phyloP scores from a whole-genome alignment of 1,284 basidiomycete species.

The Microbotryum silenes-acaulis region DNA sequence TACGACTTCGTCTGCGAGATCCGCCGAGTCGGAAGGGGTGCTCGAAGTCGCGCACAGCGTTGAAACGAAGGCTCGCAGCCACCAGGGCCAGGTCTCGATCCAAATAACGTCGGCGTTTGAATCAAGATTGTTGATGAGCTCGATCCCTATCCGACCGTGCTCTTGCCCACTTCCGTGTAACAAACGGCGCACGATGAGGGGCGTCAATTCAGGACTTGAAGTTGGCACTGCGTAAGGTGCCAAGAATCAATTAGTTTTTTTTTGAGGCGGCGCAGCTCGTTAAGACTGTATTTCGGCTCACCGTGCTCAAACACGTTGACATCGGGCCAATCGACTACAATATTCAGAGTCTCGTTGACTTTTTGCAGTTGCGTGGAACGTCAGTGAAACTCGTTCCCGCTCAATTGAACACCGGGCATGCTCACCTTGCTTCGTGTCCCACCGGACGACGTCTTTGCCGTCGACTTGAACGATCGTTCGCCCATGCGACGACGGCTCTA shows the following conservation, averaged over 20 bases:
- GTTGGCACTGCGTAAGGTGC: too few species aligned
- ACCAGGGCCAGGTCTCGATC: slow-evolving; percentile 89
- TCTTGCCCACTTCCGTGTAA: slow-evolving; percentile 65
- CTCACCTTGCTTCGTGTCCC: slow-evolving; percentile 18
- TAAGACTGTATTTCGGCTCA: slow-evolving; percentile 28
- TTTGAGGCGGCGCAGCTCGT: background rate
- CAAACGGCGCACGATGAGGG: slow-evolving; percentile 53
- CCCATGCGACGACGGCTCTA: slow-evolving; percentile 10
- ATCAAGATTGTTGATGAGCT: slow-evolving; percentile 58
- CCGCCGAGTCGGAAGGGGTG: too few species aligned
- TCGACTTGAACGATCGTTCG: background rate
- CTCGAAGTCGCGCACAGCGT: slow-evolving; percentile 48
- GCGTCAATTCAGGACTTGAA: too few species aligned
- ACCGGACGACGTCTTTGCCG: slow-evolving; percentile 6
- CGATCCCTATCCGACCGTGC: slow-evolving; percentile 63
- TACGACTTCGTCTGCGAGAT: slow-evolving; percentile 24
- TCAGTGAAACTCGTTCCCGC: too few species aligned
- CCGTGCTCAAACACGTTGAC: slow-evolving; percentile 44
- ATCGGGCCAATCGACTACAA: slow-evolving; percentile 41
- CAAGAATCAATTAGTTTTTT: too few species aligned
- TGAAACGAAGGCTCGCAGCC: slow-evolving; percentile 79
- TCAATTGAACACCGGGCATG: too few species aligned
- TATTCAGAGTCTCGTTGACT: slow-evolving; percentile 22
- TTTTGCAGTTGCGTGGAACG: background rate
- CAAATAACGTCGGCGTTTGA: slow-evolving; percentile 56